phyloP scores from a whole-genome alignment of 306 rosid species.

The Malus sylvestris region DNA sequence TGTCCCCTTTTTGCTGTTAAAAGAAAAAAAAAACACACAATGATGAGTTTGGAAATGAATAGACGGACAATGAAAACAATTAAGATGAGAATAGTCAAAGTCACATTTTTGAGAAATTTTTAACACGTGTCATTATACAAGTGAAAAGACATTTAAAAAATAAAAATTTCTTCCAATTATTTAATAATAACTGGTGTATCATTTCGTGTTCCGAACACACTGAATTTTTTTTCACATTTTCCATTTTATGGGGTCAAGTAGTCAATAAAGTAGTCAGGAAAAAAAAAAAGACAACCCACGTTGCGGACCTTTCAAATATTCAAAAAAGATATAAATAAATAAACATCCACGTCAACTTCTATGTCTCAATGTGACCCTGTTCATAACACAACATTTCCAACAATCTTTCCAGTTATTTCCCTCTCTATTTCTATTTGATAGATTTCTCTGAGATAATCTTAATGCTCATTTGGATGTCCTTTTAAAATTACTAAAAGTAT shows the following conservation, averaged over 20 bases:
- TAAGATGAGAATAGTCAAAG: neutral
- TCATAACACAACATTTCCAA: neutral
- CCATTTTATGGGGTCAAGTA: neutral
- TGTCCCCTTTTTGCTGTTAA: fast-evolving
- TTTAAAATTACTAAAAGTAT: no score
- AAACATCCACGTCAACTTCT: neutral
- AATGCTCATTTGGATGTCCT: no score
- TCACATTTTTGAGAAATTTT: no score
- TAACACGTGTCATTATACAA: no score
- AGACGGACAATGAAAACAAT: neutral
- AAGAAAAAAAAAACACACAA: no score
- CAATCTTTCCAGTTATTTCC: neutral
- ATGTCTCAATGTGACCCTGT: no score
- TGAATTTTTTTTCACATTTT: neutral
- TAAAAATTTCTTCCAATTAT: no score
- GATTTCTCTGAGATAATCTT: neutral
- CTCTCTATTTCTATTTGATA: neutral
- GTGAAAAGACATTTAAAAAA: no score
- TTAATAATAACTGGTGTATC: no score
- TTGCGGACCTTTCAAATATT: neutral
- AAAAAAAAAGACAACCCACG: no score
- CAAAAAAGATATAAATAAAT: neutral
- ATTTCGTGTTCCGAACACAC: fast-evolving
- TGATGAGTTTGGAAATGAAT: no score
- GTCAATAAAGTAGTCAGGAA: neutral